Base-by-base conservation (phyloP, 768 basidiomycete genomes). In the Mrakia gelida region DNA sequence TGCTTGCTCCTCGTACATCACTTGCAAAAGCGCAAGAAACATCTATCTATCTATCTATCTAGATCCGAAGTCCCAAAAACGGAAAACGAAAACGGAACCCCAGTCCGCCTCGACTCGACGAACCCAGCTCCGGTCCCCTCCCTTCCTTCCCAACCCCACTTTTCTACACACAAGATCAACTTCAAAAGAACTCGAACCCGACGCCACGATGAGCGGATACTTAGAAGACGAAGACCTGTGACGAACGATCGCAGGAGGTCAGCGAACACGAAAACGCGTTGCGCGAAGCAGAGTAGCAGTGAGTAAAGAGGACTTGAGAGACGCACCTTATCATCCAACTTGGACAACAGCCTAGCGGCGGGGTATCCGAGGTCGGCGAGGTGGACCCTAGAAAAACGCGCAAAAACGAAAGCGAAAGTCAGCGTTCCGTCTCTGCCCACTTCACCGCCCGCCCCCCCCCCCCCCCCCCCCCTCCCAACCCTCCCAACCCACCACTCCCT, bases 281-380 rank as follows among this genome's bases (percentile, higher is more conserved):
- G 30, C 3, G 13, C 23, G 34, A 67, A 28, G 30, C 1, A 32
- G 28, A 26, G 65, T 3, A 21, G 65, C 45, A 38, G 30, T 8
- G 38, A 67, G 34, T 28, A 72, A 15, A 6, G 49, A 13, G 2
- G 61, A 52, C n/a, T n/a, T n/a, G n/a, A n/a, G n/a, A 38, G 49
- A 65, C 68, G 32, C 21, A 79, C 78, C 78, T 79, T 79, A 84
- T 98, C 95, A 75, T 88, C 91, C 68, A 95, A 89, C 87, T 98
- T 99, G 89, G 92, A 94, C 85, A 97, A 88, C 10, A 93, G 90
- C 80, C 92, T 89, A 8, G 97, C 94, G 38, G 90, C 89, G 62
- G 93, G 91, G 86, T 94, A 97, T 81, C 89, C 90, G 82, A 99
- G 89, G 74, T 91, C 92, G 41, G 89, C 91, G 30, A 99, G 89